Evolutionary conservation across 495 filamentous ascomycete species (phyloP), one percentile per base, ranked within the genome.

Genomic region (Baudoinia panamericana): DNA sequence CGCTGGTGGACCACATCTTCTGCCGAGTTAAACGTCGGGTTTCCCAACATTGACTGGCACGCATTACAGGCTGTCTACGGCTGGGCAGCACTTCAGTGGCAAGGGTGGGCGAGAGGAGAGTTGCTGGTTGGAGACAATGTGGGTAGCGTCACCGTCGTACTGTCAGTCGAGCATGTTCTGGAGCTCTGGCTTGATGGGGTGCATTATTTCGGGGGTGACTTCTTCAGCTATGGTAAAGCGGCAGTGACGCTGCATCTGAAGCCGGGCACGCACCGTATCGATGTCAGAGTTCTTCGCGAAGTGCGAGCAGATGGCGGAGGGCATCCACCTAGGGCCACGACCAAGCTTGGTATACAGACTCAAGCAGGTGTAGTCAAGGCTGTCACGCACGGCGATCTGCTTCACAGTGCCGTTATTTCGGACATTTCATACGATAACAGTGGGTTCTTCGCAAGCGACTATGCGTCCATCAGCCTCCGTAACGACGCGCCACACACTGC

Each of bases 31-130:
- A 55, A 44, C 31, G 49, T 76, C 36, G 50, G 43, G 18, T 76
- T 74, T 46, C 57, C 62, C 1, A 42, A 64, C 12, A 50, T 72
- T 11, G 59, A 75, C 40, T 75, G 73, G 71, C 41, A 36, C 15
- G 63, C 59, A 19, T 53, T 74, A 37, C 64, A 70, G 41, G 59
- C 60, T 13, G 57, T 75, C 12, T 76, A 77, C 45, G 74, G 73
- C 26, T 78, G 73, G 74, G 56, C 72, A 18, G 70, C 66, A 12
- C 51, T 71, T 12, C 73, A 75, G 51, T 75, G 70, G 52, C 73
- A 75, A 49, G 69, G 69, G 10, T 77, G 72, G 73, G 63, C 63
- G 18, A 57, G 72, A 21, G 70, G 73, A 13, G 52, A 53, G n/a
- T 45, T 77, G 20, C 51, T 49, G 19, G 51, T 73, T 9, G 36